Percentiles rank a stretch among this genome's conserved stretches.
Conservation (phyloP, 2,329 filamentous ascomycete species). For the Neophaeococcomyces mojaviensis region DNA sequence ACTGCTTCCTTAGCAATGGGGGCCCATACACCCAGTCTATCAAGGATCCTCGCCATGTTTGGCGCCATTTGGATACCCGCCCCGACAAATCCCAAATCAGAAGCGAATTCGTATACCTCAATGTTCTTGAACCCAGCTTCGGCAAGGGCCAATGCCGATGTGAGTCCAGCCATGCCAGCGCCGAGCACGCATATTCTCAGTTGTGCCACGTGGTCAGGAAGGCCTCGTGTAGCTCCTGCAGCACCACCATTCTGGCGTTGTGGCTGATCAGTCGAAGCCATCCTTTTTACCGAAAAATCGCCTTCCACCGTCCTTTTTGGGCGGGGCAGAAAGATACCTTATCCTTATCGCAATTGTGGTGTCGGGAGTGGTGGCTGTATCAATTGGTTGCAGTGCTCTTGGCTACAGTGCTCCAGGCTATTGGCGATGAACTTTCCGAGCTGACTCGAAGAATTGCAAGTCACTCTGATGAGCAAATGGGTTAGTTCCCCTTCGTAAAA, state of each 20-base stretch:
- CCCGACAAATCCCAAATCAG: slow-evolving; percentile 70
- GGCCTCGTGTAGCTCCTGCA: not conserved
- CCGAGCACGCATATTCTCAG: slow-evolving; percentile 34
- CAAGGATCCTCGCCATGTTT: slow-evolving; percentile 71
- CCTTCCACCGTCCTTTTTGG: not conserved
- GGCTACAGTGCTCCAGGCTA: no score
- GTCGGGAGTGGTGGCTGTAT: no score
- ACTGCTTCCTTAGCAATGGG: slow-evolving; percentile 65
- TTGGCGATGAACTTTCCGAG: no score
- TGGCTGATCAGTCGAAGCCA: not conserved
- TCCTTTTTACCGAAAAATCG: not conserved
- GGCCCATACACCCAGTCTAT: slow-evolving; percentile 64
- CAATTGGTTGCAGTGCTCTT: no score
- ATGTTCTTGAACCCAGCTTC: slow-evolving; percentile 69
- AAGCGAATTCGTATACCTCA: slow-evolving; percentile 65
- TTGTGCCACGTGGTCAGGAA: slow-evolving; percentile 20
- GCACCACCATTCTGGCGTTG: not conserved
- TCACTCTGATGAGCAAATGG: no score
- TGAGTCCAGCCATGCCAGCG: slow-evolving; percentile 69
- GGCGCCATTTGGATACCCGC: slow-evolving; percentile 79
- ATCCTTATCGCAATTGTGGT: no score
- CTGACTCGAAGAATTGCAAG: no score
- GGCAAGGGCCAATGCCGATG: slow-evolving; percentile 63
- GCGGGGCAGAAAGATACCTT: not conserved
- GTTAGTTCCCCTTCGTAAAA: no score